A percentile compares a stretch with the other conserved stretches of the same genome.
phyloP scores from a whole-genome alignment of 306 rosid genomes.

The Castanea sativa region DNA sequence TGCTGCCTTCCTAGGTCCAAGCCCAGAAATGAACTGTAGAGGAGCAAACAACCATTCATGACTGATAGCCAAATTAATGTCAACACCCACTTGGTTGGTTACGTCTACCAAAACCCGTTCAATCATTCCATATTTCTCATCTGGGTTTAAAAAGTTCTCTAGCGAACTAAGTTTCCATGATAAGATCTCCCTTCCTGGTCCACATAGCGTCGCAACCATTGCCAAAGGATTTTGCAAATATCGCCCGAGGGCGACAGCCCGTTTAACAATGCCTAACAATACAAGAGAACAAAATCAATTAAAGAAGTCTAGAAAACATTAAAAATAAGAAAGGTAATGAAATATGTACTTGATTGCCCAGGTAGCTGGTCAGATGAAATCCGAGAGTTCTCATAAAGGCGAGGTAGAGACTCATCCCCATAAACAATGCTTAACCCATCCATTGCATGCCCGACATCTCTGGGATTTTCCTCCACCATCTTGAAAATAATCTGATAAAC shows the following conservation, averaged over 20 bases:
- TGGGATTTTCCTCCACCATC: slow-evolving; percentile 99
- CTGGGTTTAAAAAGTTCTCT: slow-evolving; percentile 81
- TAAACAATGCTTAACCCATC: slow-evolving; percentile 93
- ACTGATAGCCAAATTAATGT: slow-evolving; percentile 77
- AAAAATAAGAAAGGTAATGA: background rate
- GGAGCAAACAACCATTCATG: slow-evolving; percentile 97
- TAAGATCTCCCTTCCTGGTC: slow-evolving; percentile 79
- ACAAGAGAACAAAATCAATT: slow-evolving; percentile 13
- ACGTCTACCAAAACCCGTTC: slow-evolving; percentile 97
- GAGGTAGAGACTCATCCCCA: slow-evolving; percentile 94
- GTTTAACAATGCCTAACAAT: slow-evolving; percentile 79
- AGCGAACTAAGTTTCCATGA: slow-evolving; percentile 84
- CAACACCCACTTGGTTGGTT: slow-evolving; percentile 92
- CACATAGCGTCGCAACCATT: slow-evolving; percentile 90
- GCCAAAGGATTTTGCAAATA: slow-evolving; percentile 97
- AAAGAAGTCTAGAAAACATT: background rate
- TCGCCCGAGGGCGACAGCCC: slow-evolving; percentile 97
- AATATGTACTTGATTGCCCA: slow-evolving; percentile 64
- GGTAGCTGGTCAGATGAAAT: slow-evolving; percentile 93
- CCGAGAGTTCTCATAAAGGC: slow-evolving; percentile 89
- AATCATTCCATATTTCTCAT: slow-evolving; percentile 80
- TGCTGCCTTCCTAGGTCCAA: slow-evolving; percentile 98
- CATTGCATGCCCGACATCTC: slow-evolving; percentile 98
- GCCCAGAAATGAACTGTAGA: slow-evolving; percentile 89
- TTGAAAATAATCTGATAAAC: slow-evolving; percentile 76